Base-by-base conservation (phyloP, 805 yeast species). In the Yamadazyma akitaensis region DNA sequence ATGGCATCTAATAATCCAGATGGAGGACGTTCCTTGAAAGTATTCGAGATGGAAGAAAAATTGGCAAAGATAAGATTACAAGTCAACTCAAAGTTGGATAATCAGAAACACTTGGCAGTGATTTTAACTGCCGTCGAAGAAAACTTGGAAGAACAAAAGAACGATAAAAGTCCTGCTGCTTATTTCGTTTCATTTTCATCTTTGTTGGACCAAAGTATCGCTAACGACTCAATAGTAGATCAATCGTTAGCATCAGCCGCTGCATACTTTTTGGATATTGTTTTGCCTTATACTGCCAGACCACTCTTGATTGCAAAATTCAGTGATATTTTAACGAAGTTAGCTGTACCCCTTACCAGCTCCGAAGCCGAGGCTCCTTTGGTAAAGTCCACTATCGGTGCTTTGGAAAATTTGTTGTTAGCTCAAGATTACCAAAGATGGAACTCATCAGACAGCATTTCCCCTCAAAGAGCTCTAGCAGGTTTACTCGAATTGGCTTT, bases 91-190 rank as follows among this genome's bases (percentile, higher is more conserved):
- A 89, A 88, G 62, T 70, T 91, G 42, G 89, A 85, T 19, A 88
- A 90, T 64, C 97, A 90, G 68, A 86, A 85, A 59, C 89, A 85
- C 60, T 73, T 88, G 52, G 96, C 97, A 8, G 68, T 88, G 24
- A 83, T 92, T 47, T 74, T 94, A 41, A 77, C 85, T 18, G 96
- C 97, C 3, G 91, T 94, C 41, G 99, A 94, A 62, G 96, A 88
- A 56, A 88, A 88, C 55, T 76, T 94, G 37, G 73, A 76, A 37
- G 89, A 82, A 53, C 87, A 84, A 55, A 73, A 75, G 37, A 79
- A 79, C 42, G 75, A 76, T 40, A 74, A 71, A 48, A 73, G 86
- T 13, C 83, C 96, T 24, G 84, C 88, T 24, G 84, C 96, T 0
- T 94, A 94, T 64, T 83, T 90, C 57, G 82, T 91, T 14, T 87